Conservation (phyloP, 345 rosid genomes). For the Eucalyptus curtisii region DNA sequence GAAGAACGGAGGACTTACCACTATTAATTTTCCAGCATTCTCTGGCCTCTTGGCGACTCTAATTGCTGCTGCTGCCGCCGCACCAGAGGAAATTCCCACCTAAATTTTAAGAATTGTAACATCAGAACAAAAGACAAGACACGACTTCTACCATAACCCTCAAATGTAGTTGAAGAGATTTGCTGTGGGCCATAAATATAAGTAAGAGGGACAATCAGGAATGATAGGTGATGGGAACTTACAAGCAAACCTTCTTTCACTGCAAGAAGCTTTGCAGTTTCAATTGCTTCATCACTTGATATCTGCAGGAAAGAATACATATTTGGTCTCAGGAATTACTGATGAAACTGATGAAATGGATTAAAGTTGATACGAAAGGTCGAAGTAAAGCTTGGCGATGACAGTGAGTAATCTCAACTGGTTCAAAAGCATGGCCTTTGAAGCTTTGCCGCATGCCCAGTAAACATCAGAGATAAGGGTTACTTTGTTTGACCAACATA, state of each 20-base stretch:
- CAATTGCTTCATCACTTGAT: conserved; percentile 76
- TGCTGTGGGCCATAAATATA: neutral
- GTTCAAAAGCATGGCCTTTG: neutral
- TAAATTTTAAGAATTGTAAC: neutral
- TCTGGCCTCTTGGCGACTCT: conserved; percentile 75
- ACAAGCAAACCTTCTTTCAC: conserved; percentile 86
- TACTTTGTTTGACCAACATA: neutral
- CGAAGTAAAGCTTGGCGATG: neutral
- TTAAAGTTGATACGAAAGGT: neutral
- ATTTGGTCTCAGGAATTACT: neutral
- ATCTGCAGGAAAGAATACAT: conserved; percentile 16
- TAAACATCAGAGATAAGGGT: neutral
- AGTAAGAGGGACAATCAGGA: neutral
- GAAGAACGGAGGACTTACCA: conserved; percentile 26
- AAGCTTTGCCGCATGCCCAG: neutral
- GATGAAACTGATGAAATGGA: neutral
- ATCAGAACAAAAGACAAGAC: neutral
- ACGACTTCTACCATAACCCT: neutral
- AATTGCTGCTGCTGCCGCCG: conserved; percentile 72
- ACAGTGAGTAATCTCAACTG: neutral
- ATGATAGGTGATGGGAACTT: neutral
- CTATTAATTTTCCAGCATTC: conserved; percentile 78
- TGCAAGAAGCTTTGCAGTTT: conserved; percentile 67
- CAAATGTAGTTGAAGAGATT: neutral
- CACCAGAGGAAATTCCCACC: conserved; percentile 97